Conservation (phyloP, 306 rosid species). For the Comarum palustre region DNA sequence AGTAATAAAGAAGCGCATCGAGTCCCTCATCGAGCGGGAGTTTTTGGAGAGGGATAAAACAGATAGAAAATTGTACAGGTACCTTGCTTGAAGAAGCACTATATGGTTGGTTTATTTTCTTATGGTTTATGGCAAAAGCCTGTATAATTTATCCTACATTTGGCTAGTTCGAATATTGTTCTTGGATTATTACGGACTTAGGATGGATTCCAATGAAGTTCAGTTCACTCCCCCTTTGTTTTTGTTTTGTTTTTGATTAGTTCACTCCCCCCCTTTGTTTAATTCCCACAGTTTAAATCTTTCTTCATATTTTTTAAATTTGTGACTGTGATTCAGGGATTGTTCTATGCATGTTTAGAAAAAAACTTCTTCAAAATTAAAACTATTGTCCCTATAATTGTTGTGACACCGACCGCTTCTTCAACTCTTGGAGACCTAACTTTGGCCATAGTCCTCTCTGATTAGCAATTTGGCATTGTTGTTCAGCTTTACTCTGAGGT, state of each 20-base stretch:
- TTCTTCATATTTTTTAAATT: neutral
- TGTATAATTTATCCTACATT: constrained; percentile 32
- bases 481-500: neutral
- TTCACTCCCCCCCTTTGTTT: neutral
- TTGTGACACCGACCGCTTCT: neutral
- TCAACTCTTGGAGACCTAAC: too few relatives aligned
- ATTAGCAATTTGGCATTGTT: neutral
- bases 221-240: neutral
- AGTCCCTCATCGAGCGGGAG: constrained; percentile 82
- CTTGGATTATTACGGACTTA: constrained; percentile 27
- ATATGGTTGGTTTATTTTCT: neutral
- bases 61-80: constrained; percentile 67
- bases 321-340: neutral
- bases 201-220: constrained; percentile 21
- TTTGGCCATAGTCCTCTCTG: neutral
- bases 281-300: neutral
- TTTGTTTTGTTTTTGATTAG: too few relatives aligned
- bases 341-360: neutral
- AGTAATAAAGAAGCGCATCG: constrained; percentile 75
- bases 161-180: constrained; percentile 25
- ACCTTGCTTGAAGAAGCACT: constrained; percentile 41
- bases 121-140: constrained; percentile 14
- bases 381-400: neutral
- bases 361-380: neutral
- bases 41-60: constrained; percentile 74